Percentiles rank a stretch among this genome's conserved stretches.
Conservation (phyloP, 2,329 filamentous ascomycete genomes). For the Alternaria ventricosa region DNA sequence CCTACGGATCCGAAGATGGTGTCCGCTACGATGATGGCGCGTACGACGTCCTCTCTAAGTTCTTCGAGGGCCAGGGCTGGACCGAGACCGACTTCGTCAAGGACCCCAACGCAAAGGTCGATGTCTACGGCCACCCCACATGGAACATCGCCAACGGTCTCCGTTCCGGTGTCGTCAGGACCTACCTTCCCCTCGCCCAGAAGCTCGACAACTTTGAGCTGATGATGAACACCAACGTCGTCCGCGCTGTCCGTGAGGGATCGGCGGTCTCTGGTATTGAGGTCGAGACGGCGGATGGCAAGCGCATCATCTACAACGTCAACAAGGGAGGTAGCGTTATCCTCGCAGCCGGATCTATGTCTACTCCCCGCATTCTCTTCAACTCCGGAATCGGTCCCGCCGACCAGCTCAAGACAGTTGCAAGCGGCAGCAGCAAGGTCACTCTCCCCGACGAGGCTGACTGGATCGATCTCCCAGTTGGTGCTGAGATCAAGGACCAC, state of each 20-base stretch:
- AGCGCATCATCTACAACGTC: conserved; percentile 59
- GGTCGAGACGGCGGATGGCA: conserved; percentile 53
- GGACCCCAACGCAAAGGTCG: conserved; percentile 66
- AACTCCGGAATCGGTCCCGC: conserved; percentile 71
- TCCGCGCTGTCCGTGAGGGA: conserved; percentile 67
- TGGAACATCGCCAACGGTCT: conserved; percentile 71
- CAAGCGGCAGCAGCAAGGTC: conserved; percentile 49
- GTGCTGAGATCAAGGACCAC: conserved; percentile 52
- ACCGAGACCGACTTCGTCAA: conserved; percentile 67
- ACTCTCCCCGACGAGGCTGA: conserved; percentile 51
- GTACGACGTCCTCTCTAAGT: conserved; percentile 67
- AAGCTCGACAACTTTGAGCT: conserved; percentile 69
- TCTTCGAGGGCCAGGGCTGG: conserved; percentile 67
- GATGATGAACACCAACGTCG: conserved; percentile 69
- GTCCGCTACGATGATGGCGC: conserved; percentile 69
- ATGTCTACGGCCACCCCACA: conserved; percentile 65
- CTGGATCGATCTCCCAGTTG: conserved; percentile 60
- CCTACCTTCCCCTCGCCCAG: conserved; percentile 70
- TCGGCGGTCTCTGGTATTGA: conserved; percentile 69
- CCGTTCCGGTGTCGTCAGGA: conserved; percentile 71
- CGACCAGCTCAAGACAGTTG: conserved; percentile 55
- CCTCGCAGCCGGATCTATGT: conserved; percentile 71
- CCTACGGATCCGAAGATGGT: conserved; percentile 68
- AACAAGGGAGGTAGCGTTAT: conserved; percentile 68
- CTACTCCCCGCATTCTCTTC: conserved; percentile 71